Evolutionary conservation across 2,329 filamentous ascomycete species (phyloP), one percentile per base, ranked within the genome.

Genomic region (Aspergillus latus): DNA sequence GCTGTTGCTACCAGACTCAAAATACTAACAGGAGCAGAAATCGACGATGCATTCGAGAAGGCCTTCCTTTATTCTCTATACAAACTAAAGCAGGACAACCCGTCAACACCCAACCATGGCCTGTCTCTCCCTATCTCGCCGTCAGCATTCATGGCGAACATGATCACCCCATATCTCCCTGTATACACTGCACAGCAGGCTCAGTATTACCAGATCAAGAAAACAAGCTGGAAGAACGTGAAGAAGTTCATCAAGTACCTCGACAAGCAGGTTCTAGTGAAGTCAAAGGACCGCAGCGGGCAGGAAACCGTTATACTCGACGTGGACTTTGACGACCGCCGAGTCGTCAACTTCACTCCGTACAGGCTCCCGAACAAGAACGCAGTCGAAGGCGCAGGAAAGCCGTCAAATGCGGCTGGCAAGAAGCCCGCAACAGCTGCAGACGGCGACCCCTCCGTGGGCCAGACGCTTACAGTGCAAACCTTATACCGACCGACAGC

Each of bases 231-330:
- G 83, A 88, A 88, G 72, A 88, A 83, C 59, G 80, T 86, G 58
- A 86, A 84, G 66, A 88, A 87, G 62, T 88, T 88, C 68, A 82
- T 88, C 71, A 88, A 88, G 64, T 76, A 82, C 52, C 75, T 89
- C 8, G 85, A 88, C 68, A 88, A 88, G 69, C 75, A 83, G 47
- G 69, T 77, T 15, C 74, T 88, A n/a, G 70, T 87, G 62, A 87
- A 85, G 64, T 80, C 79, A 45, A 88, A 88, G 67, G 86, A 88
- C 49, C 79, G 83, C 36, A 83, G 81, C 59, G 84, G 84, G 4
- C 82, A 85, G 36, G 86, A 88, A 66, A 84, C 83, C 0, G 79
- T 86, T 9, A 82, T 89, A 48, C 61, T 83, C 13, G 86, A 88
- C 62, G 81, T 88, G 47, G 85, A 88, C 66, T 88, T 88, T 68